Evolutionary conservation across 306 rosid species (phyloP).

Genomic region (Cucumis hystrix): DNA sequence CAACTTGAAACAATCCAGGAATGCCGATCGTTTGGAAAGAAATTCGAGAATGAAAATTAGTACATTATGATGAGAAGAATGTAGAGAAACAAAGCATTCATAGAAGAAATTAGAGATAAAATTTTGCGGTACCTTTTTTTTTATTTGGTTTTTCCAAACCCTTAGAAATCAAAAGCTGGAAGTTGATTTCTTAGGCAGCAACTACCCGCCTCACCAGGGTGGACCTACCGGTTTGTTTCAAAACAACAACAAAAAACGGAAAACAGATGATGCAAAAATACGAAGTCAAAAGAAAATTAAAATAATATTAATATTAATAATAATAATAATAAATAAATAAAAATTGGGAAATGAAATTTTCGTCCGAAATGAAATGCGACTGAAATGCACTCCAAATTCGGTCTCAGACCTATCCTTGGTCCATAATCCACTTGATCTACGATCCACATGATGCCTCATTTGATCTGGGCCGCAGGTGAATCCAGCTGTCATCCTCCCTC

Average conservation of each 20-base stretch:
- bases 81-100: neutral
- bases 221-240: neutral
- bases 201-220: constrained; percentile 3
- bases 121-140: neutral
- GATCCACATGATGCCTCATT: constrained; percentile 15
- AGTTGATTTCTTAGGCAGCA: neutral
- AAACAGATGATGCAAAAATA: constrained; percentile 7
- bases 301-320: too few relatives aligned
- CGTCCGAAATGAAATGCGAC: constrained; percentile 19
- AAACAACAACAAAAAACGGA: constrained; percentile 1
- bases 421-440: constrained; percentile 5
- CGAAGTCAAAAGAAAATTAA: neutral
- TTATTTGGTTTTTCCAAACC: neutral
- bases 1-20: neutral
- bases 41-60: neutral
- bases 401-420: neutral
- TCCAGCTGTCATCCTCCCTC: constrained; percentile 6
- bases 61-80: neutral
- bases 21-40: neutral
- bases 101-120: neutral
- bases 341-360: constrained; percentile 4
- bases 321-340: neutral
- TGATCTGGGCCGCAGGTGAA: constrained; percentile 7
- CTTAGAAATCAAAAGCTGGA: neutral
- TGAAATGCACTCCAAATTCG: constrained; percentile 14